Base-by-base conservation (phyloP, 1,139 yeast genomes). In the Lodderomyces pseudojiufengensis region DNA sequence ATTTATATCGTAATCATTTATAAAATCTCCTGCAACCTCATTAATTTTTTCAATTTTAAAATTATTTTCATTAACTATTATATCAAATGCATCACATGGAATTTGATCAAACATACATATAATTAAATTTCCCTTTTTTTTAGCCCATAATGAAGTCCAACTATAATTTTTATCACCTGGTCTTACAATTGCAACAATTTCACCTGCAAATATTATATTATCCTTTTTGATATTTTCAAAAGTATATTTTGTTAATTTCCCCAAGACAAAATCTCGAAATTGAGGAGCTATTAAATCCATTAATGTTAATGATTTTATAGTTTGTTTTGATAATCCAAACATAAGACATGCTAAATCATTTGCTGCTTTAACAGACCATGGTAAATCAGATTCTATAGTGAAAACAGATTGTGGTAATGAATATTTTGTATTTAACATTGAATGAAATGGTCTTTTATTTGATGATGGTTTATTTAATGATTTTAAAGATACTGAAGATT, bases 91-190 rank as follows among this genome's bases (percentile, higher is more conserved):
- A 57, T 84, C 94, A 55, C 94, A 83, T 1, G 86, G 84, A 24
- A 86, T 84, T 53, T 86, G 95, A 50, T 88, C 95, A 54, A 90
- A 80, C 65, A 86, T 87, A 65, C 94, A 81, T 31, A 87, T 83
- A 36, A 88, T 73, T 41, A 84, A 62, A 36, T 76, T 78, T 2
- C 81, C 80, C 47, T 79, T 79, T 40, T 77, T 70, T 51, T 87
- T 88, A 0, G 94, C 95, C 96, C 97, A 90, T 40, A 88, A 59
- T 1, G 90, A 81, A 3, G 90, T 81, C 88, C 90, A 83, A 0
- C 86, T 83, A 41, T 72, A 63, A 33, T 68, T 72, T 32, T 63
- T 66, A 33, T 65, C 73, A 1, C 73, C 72, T 14, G 75, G 75
- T 36, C 79, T 50, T 27, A 69, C 58, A 33, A 77, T 73, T 5